Base-by-base conservation (phyloP, 2,329 filamentous ascomycete genomes). In the Ophiostoma tasmaniense region DNA sequence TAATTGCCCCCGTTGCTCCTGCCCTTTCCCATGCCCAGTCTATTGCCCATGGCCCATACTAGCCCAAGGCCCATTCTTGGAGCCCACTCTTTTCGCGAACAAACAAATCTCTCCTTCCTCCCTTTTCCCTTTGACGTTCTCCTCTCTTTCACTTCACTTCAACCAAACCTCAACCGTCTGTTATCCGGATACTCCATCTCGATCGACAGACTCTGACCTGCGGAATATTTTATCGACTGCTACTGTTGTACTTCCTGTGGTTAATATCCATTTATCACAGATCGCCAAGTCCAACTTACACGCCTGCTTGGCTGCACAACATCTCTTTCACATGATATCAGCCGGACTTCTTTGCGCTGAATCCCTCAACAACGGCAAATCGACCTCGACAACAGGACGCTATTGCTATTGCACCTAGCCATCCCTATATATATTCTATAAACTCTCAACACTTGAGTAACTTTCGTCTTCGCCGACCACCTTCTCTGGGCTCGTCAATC, bases 241-340 rank as follows among this genome's bases (percentile, higher is more conserved):
- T 61, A 30, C 25, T 61, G 3, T 64, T 37, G 61, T 20, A 14
- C 33, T 37, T 37, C 20, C 59, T 8, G 59, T 35, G 59, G 28
- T 64, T 35, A 20, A 61, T 64, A 37, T 64, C 30, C 39, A 7
- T 6, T 39, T 37, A 64, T 22, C 30, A 37, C 61, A 64, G 17
- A 64, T 62, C 61, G 33, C 33, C 61, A 37, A 64, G 20, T 64
- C 59, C 59, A 13, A 30, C 55, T 61, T n/a, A 13, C 20, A 64
- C 59, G 30, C 33, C 33, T 64, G 5, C 17, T 64, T 37, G 61
- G 33, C 33, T 22, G n/a, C 61, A 33, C 61, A 64, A 35, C 61
- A 33, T 25, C 14, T 45, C 37, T 66, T 66, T 66, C 64, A 68
- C 67, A 66, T 66, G 67, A 25, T 68, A 68, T 65, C 22, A 30